phyloP scores from a whole-genome alignment of 139 green algal species.

The Chlorella sorokiniana region DNA sequence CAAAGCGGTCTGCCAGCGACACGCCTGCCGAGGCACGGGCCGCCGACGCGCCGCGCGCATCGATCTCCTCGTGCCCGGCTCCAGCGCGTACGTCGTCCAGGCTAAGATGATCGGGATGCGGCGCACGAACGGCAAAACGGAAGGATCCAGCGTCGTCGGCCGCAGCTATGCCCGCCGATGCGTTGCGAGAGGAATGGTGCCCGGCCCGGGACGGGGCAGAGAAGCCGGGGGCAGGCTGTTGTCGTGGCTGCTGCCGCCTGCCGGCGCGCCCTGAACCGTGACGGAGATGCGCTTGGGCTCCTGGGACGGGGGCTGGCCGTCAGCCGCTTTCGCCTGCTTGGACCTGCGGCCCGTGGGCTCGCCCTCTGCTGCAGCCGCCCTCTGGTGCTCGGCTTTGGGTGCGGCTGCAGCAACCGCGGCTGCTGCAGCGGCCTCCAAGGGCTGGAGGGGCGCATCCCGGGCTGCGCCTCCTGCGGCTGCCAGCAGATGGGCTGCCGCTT shows the following conservation, averaged over 20 bases:
- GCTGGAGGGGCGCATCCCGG: conserved; percentile 9
- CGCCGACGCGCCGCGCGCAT: no score
- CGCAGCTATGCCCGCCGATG: no score
- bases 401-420: neutral
- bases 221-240: no score
- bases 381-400: neutral
- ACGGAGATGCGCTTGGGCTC: neutral
- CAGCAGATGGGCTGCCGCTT: conserved; percentile 26
- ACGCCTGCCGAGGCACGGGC: neutral
- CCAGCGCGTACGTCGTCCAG: no score
- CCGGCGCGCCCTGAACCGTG: neutral
- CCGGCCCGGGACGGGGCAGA: no score
- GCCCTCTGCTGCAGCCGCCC: neutral
- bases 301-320: no score
- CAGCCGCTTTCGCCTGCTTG: conserved; percentile 1
- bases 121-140: no score
- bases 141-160: no score
- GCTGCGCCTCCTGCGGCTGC: conserved; percentile 12
- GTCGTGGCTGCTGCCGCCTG: no score
- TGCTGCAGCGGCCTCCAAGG: neutral
- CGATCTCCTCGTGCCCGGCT: no score
- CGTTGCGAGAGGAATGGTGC: no score
- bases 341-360: neutral
- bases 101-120: no score
- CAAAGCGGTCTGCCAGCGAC: neutral